Conservation (phyloP, 176 grass and related monocot species). For the Carex parvula region DNA sequence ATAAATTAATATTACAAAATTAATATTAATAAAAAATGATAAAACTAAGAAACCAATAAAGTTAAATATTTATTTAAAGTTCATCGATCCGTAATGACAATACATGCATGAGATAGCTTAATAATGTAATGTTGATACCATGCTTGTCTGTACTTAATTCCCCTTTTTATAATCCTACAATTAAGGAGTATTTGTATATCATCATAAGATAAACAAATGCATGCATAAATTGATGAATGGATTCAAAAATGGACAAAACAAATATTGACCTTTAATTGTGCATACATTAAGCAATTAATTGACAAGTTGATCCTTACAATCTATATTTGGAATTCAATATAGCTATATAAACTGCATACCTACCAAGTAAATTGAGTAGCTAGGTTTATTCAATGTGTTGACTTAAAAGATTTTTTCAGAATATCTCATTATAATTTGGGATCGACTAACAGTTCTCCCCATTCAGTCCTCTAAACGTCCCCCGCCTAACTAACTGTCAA, state of each 20-base stretch:
- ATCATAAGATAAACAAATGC: neutral
- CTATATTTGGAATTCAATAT: neutral
- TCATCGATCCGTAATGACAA: no score
- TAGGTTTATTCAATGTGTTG: no score
- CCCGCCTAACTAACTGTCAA: no score
- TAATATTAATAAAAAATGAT: no score
- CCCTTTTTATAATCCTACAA: neutral
- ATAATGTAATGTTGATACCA: neutral
- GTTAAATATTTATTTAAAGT: no score
- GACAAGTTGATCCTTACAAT: neutral
- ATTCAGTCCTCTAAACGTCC: no score
- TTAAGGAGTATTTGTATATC: neutral
- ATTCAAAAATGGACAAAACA: neutral
- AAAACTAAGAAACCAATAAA: no score
- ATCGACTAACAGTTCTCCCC: no score
- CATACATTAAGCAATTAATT: neutral
- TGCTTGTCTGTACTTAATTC: neutral
- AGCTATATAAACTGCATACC: neutral
- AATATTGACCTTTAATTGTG: neutral
- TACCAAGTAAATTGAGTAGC: no score
- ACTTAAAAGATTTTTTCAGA: neutral
- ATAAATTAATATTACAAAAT: neutral
- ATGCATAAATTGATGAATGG: neutral
- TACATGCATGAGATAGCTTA: neutral
- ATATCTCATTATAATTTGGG: neutral